Evolutionary conservation across 371 early-diverging fungal genomes (phyloP).

Genomic region (Haplosporangium sp.): DNA sequence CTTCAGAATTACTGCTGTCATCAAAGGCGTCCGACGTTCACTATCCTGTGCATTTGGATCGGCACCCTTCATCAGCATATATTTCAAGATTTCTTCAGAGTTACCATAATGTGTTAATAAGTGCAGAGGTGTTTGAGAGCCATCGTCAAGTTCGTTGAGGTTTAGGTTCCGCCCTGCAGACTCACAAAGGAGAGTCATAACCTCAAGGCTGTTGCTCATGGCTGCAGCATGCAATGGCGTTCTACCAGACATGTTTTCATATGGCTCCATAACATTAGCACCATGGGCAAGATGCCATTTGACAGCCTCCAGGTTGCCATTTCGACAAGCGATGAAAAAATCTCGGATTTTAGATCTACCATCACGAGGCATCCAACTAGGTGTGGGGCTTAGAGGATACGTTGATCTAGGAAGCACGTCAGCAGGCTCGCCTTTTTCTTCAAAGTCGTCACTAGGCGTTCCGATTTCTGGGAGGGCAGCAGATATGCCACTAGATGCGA

Average conservation of each 20-base stretch:
- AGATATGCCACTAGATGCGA: background rate
- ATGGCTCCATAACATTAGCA: slow-evolving; percentile 43
- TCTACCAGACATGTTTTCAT: slow-evolving; percentile 38
- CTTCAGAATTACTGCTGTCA: slow-evolving; percentile 38
- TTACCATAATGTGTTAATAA: slow-evolving; percentile 38
- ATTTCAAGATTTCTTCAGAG: slow-evolving; percentile 15
- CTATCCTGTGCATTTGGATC: slow-evolving; percentile 44
- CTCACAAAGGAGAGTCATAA: slow-evolving; percentile 36
- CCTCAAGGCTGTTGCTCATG: slow-evolving; percentile 43
- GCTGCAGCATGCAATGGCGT: slow-evolving; percentile 48
- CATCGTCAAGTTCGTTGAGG: slow-evolving; percentile 44
- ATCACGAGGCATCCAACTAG: slow-evolving; percentile 33
- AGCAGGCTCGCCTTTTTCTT: background rate
- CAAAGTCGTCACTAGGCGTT: slow-evolving; percentile 1
- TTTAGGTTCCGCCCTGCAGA: slow-evolving; percentile 29
- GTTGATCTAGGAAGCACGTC: background rate
- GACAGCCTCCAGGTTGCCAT: slow-evolving; percentile 37
- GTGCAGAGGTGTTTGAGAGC: slow-evolving; percentile 46
- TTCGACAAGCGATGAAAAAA: slow-evolving; percentile 38
- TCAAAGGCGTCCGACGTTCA: slow-evolving; percentile 48
- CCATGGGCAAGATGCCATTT: slow-evolving; percentile 49
- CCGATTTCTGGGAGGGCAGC: slow-evolving; percentile 8
- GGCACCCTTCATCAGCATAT: slow-evolving; percentile 40
- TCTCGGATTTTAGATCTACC: slow-evolving; percentile 32
- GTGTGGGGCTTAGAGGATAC: background rate